A percentile compares a stretch with the other conserved stretches of the same genome.
These are phyloP conservation scores for Stramenopiles sp. DNA, from an alignment of 352 stramenopile species.

Conservation along the genomic window DNA sequence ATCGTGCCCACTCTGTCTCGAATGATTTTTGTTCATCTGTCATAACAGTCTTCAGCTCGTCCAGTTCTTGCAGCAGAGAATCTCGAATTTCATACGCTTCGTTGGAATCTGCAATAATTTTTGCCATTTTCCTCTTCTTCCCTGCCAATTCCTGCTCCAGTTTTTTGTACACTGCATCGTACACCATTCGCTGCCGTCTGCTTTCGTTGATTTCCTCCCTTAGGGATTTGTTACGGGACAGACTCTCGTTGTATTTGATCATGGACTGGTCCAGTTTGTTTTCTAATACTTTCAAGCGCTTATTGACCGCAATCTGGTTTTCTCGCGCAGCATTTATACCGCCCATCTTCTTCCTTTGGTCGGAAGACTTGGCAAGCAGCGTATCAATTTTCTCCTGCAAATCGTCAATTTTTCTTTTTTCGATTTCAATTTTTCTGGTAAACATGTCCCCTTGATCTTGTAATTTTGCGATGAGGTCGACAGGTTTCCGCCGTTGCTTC, in stretches of 20 bases:
- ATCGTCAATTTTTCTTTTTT: constrained; percentile 54
- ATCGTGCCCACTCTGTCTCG: constrained; percentile 42
- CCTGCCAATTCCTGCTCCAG: constrained; percentile 53
- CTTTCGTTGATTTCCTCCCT: constrained; percentile 50
- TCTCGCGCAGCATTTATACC: not conserved
- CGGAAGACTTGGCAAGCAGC: not conserved
- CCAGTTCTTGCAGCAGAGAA: constrained; percentile 49
- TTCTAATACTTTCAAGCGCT: constrained; percentile 36
- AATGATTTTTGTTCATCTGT: constrained; percentile 54
- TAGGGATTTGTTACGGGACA: constrained; percentile 42
- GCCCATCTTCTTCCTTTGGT: constrained; percentile 16
- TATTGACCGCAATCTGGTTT: not conserved
- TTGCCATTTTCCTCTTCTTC: constrained; percentile 51
- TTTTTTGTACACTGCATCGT: constrained; percentile 46
- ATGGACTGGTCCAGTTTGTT: constrained; percentile 55
- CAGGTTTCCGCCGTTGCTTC: too few species aligned
- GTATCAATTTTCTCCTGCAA: constrained; percentile 52
- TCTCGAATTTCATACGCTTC: constrained; percentile 51
- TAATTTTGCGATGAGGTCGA: too few species aligned
- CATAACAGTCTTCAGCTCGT: constrained; percentile 34
- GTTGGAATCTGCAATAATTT: constrained; percentile 50
- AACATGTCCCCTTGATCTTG: constrained; percentile 71
- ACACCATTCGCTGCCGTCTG: constrained; percentile 48
- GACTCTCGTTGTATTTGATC: constrained; percentile 52
- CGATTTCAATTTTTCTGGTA: constrained; percentile 47